Conservation (phyloP, 495 filamentous ascomycete species). For the Diplogelasinospora grovesii region DNA sequence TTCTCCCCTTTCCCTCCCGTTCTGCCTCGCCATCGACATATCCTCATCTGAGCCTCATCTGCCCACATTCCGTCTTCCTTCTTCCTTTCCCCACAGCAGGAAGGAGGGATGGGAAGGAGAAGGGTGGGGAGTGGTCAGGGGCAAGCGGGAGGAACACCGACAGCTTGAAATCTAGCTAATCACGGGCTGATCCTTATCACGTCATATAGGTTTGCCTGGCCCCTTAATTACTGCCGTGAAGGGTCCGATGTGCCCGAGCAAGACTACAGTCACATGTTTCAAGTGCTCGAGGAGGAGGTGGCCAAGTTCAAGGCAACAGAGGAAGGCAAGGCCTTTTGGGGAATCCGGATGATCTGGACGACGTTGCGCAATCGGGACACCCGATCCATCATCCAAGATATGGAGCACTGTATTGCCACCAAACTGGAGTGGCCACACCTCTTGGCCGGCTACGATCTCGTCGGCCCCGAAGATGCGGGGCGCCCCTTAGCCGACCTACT, state of each 20-base stretch:
- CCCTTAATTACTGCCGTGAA: constrained; percentile 51
- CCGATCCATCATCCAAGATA: constrained; percentile 62
- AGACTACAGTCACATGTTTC: constrained; percentile 58
- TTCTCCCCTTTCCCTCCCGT: no score
- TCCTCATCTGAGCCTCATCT: no score
- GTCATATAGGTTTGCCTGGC: constrained; percentile 57
- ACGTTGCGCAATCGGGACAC: constrained; percentile 55
- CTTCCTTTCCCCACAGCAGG: not conserved
- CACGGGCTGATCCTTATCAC: constrained; percentile 9
- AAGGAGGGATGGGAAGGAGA: not conserved
- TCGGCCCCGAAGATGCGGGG: constrained; percentile 77
- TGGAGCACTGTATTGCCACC: constrained; percentile 77
- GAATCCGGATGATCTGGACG: constrained; percentile 84
- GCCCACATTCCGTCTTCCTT: not conserved
- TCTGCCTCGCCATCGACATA: no score
- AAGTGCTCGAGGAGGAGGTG: constrained; percentile 71
- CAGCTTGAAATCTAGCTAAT: constrained; percentile 1
- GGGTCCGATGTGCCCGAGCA: constrained; percentile 54
- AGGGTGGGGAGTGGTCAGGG: no score
- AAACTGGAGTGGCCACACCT: constrained; percentile 73
- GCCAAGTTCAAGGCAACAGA: constrained; percentile 63
- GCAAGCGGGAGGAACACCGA: no score
- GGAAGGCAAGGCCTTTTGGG: constrained; percentile 68
- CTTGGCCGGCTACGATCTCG: constrained; percentile 81
- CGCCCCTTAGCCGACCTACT: constrained; percentile 68